A percentile compares a stretch with the other conserved stretches of the same genome.
phyloP scores from a whole-genome alignment of 2,329 filamentous ascomycete species.

The Cryphonectria radicalis region DNA sequence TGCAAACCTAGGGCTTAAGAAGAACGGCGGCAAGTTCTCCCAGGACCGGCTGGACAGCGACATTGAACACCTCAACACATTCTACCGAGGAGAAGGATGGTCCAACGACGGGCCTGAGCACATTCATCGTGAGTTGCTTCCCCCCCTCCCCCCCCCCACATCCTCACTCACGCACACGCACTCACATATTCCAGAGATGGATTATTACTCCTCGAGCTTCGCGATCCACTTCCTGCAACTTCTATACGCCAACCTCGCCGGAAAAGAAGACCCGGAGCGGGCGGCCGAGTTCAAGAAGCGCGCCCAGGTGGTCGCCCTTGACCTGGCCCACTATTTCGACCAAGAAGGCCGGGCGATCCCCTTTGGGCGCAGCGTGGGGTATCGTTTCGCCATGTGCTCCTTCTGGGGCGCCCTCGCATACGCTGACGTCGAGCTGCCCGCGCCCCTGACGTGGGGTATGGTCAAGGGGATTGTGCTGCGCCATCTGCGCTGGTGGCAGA shows the following conservation, averaged over 20 bases:
- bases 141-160: not conserved
- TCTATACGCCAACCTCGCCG: conserved; percentile 74
- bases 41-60: conserved; percentile 72
- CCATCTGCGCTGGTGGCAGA: conserved; percentile 80
- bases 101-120: conserved; percentile 79
- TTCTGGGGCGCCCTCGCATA: conserved; percentile 82
- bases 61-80: conserved; percentile 78
- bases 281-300: conserved; percentile 72
- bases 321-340: conserved; percentile 78
- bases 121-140: conserved; percentile 61
- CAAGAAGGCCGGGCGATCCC: conserved; percentile 73
- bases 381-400: conserved; percentile 84
- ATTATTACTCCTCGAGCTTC: conserved; percentile 83
- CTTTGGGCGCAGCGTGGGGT: conserved; percentile 77
- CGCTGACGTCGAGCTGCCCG: conserved; percentile 73
- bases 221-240: conserved; percentile 82
- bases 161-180: not conserved
- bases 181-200: conserved; percentile 61
- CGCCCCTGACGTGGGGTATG: conserved; percentile 76
- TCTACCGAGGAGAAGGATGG: conserved; percentile 83
- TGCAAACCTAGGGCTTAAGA: conserved; percentile 77
- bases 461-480: conserved; percentile 76
- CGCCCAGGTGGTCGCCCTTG: conserved; percentile 68
- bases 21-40: conserved; percentile 73
- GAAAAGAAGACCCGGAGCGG: conserved; percentile 66